Evolutionary conservation across 1,139 yeast species (phyloP).

Genomic region (Protomyces lactucae-debilis): DNA sequence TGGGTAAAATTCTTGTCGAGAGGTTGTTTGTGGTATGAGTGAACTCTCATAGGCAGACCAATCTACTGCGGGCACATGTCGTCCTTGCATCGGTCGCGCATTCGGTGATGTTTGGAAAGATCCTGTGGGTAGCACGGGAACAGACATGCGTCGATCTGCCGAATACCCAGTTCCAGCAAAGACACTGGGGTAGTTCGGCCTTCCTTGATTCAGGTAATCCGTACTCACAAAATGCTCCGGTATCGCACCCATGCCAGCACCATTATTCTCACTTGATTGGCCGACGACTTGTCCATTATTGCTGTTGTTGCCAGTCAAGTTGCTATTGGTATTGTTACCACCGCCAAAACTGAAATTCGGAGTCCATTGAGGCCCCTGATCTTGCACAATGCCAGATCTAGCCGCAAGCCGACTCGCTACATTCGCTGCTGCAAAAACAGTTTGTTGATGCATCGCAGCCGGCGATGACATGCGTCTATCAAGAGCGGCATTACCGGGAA

Average conservation of each 20-base stretch:
- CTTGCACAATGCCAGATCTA: not conserved
- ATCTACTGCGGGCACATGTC: constrained; percentile 17
- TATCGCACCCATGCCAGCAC: not conserved
- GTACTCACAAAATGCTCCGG: not conserved
- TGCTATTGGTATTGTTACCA: not conserved
- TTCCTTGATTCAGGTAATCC: not conserved
- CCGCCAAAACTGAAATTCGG: constrained; percentile 19
- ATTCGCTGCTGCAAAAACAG: not conserved
- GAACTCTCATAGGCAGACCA: not conserved
- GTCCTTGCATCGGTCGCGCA: not conserved
- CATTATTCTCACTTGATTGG: not conserved
- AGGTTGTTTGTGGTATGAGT: not conserved
- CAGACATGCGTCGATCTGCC: constrained; percentile 24
- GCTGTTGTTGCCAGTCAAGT: not conserved
- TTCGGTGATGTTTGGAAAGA: constrained; percentile 5
- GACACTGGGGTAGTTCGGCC: not conserved
- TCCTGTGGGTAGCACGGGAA: constrained; percentile 19
- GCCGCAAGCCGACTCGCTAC: not conserved
- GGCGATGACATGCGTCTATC: constrained; percentile 19
- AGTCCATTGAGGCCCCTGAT: constrained; percentile 15
- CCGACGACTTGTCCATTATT: not conserved
- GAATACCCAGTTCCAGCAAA: not conserved
- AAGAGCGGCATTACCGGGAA: constrained; percentile 2
- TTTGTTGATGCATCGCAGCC: constrained; percentile 7
- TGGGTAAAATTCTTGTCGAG: not conserved